A percentile compares a stretch with the other conserved stretches of the same genome.
Conservation (phyloP, 2,329 filamentous ascomycete genomes). For the Aspergillus fijiensis region DNA sequence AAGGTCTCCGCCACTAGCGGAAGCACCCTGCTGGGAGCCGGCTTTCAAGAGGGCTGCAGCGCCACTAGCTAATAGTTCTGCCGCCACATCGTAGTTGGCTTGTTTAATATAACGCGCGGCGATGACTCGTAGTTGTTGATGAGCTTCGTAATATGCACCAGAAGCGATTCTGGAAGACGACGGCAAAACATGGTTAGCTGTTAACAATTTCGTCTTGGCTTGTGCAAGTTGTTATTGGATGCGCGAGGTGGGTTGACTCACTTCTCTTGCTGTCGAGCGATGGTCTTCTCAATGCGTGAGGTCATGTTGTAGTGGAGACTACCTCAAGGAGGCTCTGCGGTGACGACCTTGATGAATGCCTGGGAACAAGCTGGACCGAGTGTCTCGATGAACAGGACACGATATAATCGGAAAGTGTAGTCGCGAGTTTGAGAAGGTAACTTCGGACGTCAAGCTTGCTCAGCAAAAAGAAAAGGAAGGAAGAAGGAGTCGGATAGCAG, state of each 20-base stretch:
- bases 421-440: too few species aligned
- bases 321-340: constrained; percentile 1
- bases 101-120: constrained; percentile 91
- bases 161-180: constrained; percentile 67
- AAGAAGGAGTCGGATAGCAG: constrained; percentile 8
- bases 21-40: constrained; percentile 74
- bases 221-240: background rate
- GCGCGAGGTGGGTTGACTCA: constrained; percentile 36
- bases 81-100: constrained; percentile 77
- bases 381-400: background rate
- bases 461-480: background rate
- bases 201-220: background rate
- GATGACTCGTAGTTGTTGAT: constrained; percentile 95
- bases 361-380: background rate
- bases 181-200: constrained; percentile 19
- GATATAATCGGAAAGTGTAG: background rate
- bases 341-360: background rate
- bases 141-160: constrained; percentile 95
- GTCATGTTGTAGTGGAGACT: constrained; percentile 32
- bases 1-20: constrained; percentile 87
- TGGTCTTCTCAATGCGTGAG: constrained; percentile 64
- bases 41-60: constrained; percentile 71
- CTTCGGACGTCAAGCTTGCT: background rate
- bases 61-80: constrained; percentile 82
- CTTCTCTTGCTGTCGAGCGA: constrained; percentile 76